These are phyloP conservation scores for Dianthus caryophyllus DNA, from an alignment of 148 eudicot genomes.

Conservation along the genomic window DNA sequence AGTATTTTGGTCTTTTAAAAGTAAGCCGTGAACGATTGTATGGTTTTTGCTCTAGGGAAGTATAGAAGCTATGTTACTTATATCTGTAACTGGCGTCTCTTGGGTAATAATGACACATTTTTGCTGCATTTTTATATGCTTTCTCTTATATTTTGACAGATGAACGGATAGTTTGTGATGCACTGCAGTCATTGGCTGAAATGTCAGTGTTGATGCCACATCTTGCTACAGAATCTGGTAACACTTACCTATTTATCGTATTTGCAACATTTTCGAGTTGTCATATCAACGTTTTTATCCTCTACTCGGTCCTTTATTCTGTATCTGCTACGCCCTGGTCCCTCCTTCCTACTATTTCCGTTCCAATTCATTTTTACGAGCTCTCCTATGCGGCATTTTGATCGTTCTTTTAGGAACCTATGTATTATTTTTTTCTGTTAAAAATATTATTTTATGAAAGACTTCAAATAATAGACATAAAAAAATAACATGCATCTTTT, in stretches of 20 bases:
- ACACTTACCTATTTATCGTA: background rate
- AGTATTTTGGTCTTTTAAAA: background rate
- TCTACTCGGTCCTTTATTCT: background rate
- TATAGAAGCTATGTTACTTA: background rate
- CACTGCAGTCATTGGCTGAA: conserved; percentile 39
- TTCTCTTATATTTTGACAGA: conserved; percentile 22
- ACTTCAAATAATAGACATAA: too few relatives aligned
- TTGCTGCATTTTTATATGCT: background rate
- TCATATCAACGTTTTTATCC: background rate
- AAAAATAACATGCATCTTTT: too few relatives aligned
- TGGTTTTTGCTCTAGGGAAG: conserved; percentile 12
- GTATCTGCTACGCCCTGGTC: background rate
- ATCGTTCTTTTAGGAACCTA: too few relatives aligned
- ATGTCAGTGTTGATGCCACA: conserved; percentile 35
- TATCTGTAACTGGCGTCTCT: conserved; percentile 1
- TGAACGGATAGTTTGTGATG: conserved; percentile 36
- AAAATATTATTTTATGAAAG: too few relatives aligned
- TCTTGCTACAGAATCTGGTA: conserved; percentile 32
- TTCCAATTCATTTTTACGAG: too few relatives aligned
- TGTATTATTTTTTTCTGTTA: too few relatives aligned
- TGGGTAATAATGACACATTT: background rate
- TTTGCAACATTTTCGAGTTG: background rate
- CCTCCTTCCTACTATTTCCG: too few relatives aligned
- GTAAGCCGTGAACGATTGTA: background rate
- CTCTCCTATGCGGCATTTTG: too few relatives aligned